Conservation (phyloP, 306 rosid genomes). For the Vigna radiata region DNA sequence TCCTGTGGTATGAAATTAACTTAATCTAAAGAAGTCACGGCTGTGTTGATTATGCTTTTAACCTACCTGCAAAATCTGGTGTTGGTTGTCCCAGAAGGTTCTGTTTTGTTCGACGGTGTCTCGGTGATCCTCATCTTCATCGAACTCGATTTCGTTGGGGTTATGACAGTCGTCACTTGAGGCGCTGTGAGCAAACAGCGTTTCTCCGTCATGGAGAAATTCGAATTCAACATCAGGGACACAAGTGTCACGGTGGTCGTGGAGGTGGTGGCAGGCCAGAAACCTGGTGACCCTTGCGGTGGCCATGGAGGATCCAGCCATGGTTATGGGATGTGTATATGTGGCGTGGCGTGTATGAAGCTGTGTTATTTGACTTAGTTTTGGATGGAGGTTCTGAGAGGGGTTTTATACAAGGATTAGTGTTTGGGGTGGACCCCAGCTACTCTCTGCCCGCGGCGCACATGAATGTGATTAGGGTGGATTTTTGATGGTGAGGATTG, state of each 20-base stretch:
- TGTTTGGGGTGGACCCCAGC: slow-evolving; percentile 39
- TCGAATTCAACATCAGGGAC: slow-evolving; percentile 66
- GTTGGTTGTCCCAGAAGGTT: slow-evolving; percentile 79
- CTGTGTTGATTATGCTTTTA: background rate
- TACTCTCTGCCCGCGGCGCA: slow-evolving; percentile 58
- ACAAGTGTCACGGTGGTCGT: slow-evolving; percentile 25
- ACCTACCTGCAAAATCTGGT: slow-evolving; percentile 66
- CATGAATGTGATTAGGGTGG: slow-evolving; percentile 39
- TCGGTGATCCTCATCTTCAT: slow-evolving; percentile 36
- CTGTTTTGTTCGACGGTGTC: slow-evolving; percentile 40
- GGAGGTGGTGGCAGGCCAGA: background rate
- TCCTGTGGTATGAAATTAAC: background rate
- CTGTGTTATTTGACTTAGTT: background rate
- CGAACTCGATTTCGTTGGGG: slow-evolving; percentile 42
- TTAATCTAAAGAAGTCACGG: background rate
- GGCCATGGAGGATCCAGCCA: slow-evolving; percentile 33
- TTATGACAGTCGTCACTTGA: slow-evolving; percentile 46
- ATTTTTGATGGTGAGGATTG: background rate
- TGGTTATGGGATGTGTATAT: background rate
- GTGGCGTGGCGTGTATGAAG: background rate
- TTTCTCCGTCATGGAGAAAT: slow-evolving; percentile 57
- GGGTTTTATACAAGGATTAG: slow-evolving; percentile 38
- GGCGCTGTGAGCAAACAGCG: slow-evolving; percentile 32
- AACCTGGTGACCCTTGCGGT: slow-evolving; percentile 44
- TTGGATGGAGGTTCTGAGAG: background rate